Evolutionary conservation across 2,329 filamentous ascomycete genomes (phyloP), one percentile per base, ranked within the genome.

Genomic region (Sodiomyces alkalinus): DNA sequence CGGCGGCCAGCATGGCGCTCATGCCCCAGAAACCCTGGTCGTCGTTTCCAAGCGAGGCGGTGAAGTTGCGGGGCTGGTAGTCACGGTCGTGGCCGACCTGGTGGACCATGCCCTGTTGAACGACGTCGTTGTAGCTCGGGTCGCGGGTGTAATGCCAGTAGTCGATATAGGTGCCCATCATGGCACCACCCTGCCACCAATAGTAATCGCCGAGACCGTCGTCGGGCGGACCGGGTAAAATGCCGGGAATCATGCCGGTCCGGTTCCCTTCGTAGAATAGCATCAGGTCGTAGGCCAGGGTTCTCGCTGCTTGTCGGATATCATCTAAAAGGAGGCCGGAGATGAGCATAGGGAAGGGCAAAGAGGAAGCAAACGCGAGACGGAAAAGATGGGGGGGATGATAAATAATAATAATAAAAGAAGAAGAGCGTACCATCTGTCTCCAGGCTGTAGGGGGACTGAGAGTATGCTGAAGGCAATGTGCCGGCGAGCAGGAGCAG

Each of bases 11-110:
- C 64, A 80, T 72, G 21, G 73, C 71, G 5, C 72, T 64, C 46
- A 78, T 65, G 15, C 62, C 75, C 75, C 75, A 80, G 47, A 78
- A 78, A 17, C 64, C 68, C 48, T 81, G 75, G 34, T 80, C 75
- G 36, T 80, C 75, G 46, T 80, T 46, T 39, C 74, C 74, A 28
- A 71, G 56, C 0, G 63, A 66, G 6, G 58, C 58, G 2, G 66
- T 68, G 47, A 67, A 64, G 47, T 74, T 73, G 10, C 47, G 43
- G 3, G 72, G 73, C 63, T 69, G 69, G 49, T 64, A 78, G 37
- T 75, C 62, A 33, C 60, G 38, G 13, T 55, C 57, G 1, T 60
- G 52, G n/a, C 71, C 72, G 13, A 61, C 58, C 44, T 78, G 73
- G 42, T 63, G 64, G 10, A 71, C 44, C 44, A 79, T 51, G 4